Evolutionary conservation across 2,329 filamentous ascomycete species (phyloP).

Genomic region (Lachnellula arida): DNA sequence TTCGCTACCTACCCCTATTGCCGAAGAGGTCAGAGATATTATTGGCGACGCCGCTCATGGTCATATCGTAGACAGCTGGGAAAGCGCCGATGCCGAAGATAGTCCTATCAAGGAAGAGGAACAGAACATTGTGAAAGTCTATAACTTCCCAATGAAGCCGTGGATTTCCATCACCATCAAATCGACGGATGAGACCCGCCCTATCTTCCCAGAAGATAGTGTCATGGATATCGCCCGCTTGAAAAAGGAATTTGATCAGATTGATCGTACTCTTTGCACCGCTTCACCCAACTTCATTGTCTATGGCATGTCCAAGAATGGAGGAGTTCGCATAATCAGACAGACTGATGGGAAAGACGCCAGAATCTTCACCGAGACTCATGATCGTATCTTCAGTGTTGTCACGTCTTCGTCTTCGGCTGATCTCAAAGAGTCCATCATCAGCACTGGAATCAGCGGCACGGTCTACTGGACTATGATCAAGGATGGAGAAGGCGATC

Average conservation of each 20-base stretch:
- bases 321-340: slow-evolving; percentile 86
- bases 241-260: slow-evolving; percentile 97
- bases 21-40: slow-evolving; percentile 52
- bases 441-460: slow-evolving; percentile 90
- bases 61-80: slow-evolving; percentile 79
- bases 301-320: slow-evolving; percentile 90
- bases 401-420: slow-evolving; percentile 67
- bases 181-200: slow-evolving; percentile 49
- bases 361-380: slow-evolving; percentile 84
- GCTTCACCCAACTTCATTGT: slow-evolving; percentile 89
- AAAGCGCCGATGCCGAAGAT: slow-evolving; percentile 73
- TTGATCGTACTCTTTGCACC: slow-evolving; percentile 87
- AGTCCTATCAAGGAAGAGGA: slow-evolving; percentile 63
- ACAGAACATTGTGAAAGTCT: slow-evolving; percentile 67
- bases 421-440: slow-evolving; percentile 70
- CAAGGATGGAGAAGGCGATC: slow-evolving; percentile 70
- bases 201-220: slow-evolving; percentile 68
- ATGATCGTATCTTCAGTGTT: slow-evolving; percentile 94
- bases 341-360: slow-evolving; percentile 91
- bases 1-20: slow-evolving; percentile 47
- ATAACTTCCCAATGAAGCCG: slow-evolving; percentile 94
- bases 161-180: slow-evolving; percentile 85
- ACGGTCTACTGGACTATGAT: slow-evolving; percentile 94
- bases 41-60: slow-evolving; percentile 50
- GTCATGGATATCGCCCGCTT: slow-evolving; percentile 90